Conservation (phyloP, 106 monocot genomes). For the Phalaenopsis equestris region DNA sequence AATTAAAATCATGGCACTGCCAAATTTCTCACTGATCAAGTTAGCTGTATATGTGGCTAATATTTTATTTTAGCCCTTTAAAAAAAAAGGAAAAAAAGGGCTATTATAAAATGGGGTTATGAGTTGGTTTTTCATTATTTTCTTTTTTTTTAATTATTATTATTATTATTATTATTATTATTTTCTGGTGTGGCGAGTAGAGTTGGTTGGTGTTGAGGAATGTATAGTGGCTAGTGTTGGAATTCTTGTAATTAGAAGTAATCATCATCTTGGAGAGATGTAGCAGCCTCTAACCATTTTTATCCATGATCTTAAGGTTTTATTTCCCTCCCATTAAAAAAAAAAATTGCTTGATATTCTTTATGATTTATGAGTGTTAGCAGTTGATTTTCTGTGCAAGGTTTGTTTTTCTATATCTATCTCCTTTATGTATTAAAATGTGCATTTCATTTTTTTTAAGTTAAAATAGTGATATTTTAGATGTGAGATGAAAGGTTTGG, state of each 20-base stretch:
- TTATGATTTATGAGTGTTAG: neutral
- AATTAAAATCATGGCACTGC: neutral
- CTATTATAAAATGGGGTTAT: constrained; percentile 3
- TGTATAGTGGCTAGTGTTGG: neutral
- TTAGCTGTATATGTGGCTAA: constrained; percentile 5
- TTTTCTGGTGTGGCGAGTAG: neutral
- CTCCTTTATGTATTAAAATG: no score
- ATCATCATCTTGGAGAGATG: neutral
- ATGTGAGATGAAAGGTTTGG: no score
- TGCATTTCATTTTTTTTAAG: no score
- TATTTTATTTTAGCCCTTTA: constrained; percentile 1
- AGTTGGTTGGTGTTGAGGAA: neutral
- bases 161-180: neutral
- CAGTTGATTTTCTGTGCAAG: no score
- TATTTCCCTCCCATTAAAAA: neutral
- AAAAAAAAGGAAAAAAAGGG: neutral
- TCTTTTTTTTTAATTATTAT: neutral
- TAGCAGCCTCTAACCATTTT: neutral
- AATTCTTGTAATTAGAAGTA: constrained; percentile 7
- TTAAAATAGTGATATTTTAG: no score
- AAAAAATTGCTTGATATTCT: neutral
- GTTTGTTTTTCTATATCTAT: no score
- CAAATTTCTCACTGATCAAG: neutral
- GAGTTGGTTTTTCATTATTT: neutral
- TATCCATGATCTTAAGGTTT: neutral